phyloP scores from a whole-genome alignment of 768 basidiomycete genomes.

The Kwoniella sp. region DNA sequence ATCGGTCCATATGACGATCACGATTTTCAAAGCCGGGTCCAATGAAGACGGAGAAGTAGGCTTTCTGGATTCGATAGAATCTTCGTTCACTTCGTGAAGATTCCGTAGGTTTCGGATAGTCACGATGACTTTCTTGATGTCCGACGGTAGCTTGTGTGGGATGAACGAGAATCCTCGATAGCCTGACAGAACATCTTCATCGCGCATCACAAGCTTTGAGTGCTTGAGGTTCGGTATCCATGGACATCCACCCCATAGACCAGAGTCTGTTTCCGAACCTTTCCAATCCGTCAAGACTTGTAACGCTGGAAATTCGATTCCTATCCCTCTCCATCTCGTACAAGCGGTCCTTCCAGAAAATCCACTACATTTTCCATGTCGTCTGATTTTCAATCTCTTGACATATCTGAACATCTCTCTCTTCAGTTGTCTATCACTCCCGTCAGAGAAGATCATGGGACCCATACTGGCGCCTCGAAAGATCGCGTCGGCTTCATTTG shows the following conservation, averaged over 20 bases:
- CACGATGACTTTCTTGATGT: conserved; percentile 6
- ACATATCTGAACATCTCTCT: conserved; percentile 4
- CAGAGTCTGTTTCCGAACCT: background rate
- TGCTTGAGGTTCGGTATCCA: conserved; percentile 10
- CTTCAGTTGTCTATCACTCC: conserved; percentile 9
- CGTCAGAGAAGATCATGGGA: conserved; percentile 11
- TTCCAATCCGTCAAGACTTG: background rate
- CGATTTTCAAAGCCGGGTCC: background rate
- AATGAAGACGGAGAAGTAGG: background rate
- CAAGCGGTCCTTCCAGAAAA: conserved; percentile 6
- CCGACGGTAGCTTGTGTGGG: background rate
- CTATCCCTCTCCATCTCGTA: conserved; percentile 11
- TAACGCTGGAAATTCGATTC: conserved; percentile 7
- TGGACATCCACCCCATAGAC: background rate
- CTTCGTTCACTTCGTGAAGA: conserved; percentile 1
- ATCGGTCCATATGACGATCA: conserved; percentile 12
- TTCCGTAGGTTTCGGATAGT: conserved; percentile 2
- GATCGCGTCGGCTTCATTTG: conserved; percentile 7
- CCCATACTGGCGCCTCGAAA: conserved; percentile 13
- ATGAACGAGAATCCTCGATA: background rate
- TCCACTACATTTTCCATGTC: conserved; percentile 10
- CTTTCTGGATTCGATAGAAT: background rate
- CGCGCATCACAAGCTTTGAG: conserved; percentile 5
- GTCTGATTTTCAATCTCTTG: conserved; percentile 4
- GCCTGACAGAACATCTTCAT: conserved; percentile 1